phyloP scores from a whole-genome alignment of 345 rosid species.

The Sonneratia alba region DNA sequence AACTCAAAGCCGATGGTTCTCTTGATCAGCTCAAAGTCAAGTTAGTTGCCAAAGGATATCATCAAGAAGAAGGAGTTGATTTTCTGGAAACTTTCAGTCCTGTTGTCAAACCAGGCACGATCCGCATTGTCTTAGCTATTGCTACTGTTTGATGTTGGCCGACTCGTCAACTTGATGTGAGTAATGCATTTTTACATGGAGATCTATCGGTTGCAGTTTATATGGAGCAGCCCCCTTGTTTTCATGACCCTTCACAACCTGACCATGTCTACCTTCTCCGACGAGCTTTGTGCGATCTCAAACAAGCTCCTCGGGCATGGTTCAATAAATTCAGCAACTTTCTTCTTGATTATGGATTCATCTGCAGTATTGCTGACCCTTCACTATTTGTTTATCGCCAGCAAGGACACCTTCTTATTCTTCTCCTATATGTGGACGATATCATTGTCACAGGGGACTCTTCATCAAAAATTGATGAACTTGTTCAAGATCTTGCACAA shows the following conservation, averaged over 20 bases:
- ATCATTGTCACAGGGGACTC: no score
- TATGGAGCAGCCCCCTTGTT: conserved; percentile 3
- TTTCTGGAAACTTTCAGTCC: no score
- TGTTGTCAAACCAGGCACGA: no score
- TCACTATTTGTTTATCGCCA: not conserved
- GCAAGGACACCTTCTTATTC: not conserved
- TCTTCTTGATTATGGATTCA: not conserved
- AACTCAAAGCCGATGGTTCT: no score
- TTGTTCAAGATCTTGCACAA: no score
- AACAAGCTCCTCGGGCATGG: conserved; percentile 1
- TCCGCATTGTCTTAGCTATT: no score
- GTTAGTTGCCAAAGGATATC: no score
- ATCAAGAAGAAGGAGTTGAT: no score
- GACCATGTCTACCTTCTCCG: not conserved
- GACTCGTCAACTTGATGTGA: not conserved
- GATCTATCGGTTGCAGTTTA: not conserved
- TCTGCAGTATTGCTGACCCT: not conserved
- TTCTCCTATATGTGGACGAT: not conserved
- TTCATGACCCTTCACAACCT: not conserved
- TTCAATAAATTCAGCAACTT: not conserved
- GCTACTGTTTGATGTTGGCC: no score
- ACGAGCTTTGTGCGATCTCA: not conserved
- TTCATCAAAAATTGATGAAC: no score
- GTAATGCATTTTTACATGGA: not conserved
- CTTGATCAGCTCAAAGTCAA: no score